A percentile compares a stretch with the other conserved stretches of the same genome.
These are phyloP conservation scores for Ophiocytium majus DNA, from an alignment of 352 stramenopile genomes.

Conservation along the genomic window DNA sequence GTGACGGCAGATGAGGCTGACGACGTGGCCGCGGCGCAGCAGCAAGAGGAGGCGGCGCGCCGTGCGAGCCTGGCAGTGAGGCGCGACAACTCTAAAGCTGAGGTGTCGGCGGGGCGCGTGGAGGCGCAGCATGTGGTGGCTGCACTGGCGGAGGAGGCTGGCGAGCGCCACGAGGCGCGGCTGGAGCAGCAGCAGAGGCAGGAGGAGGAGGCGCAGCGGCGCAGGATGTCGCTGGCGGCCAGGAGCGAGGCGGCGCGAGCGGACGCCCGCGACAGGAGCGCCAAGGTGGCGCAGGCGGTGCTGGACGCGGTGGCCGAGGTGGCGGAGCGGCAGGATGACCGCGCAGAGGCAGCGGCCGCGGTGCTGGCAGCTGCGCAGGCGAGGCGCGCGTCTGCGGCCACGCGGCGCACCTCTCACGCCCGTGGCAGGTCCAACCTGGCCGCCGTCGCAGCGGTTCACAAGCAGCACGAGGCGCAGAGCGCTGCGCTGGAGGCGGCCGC, in stretches of 20 bases:
- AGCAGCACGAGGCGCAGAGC: no score
- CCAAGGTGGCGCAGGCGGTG: not conserved
- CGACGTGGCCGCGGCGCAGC: not conserved
- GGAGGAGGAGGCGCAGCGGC: not conserved
- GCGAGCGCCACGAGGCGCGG: not conserved
- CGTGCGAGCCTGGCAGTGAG: not conserved
- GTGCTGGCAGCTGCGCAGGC: no score
- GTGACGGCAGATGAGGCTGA: not conserved
- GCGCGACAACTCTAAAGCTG: not conserved
- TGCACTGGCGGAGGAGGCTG: not conserved
- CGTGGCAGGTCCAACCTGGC: no score
- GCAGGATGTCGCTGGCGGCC: not conserved
- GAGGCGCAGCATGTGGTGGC: not conserved
- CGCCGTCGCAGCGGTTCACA: no score
- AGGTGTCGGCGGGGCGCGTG: not conserved
- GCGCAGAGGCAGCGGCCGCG: no score
- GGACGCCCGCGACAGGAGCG: not conserved
- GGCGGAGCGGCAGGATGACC: not conserved
- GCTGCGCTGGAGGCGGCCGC: no score
- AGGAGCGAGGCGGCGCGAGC: not conserved
- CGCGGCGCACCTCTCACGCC: no score
- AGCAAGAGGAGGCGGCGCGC: not conserved
- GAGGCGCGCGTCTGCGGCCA: no score
- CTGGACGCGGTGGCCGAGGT: not conserved
- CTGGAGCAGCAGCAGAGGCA: not conserved